These are phyloP conservation scores for Quercus gilva DNA, from an alignment of 306 rosid species.

Conservation along the genomic window DNA sequence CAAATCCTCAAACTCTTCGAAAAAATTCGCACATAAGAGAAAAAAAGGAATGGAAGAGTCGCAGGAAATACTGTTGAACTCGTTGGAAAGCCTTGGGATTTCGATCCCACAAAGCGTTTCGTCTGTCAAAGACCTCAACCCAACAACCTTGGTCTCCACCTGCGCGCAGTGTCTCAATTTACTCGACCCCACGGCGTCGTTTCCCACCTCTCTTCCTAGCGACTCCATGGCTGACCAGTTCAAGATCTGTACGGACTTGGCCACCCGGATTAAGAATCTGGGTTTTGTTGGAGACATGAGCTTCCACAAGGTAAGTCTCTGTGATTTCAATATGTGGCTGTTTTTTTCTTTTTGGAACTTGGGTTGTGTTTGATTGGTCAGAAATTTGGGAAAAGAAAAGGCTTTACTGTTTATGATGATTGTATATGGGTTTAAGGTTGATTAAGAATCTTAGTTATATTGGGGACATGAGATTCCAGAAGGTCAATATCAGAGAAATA, in stretches of 20 bases:
- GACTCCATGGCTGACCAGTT: conserved; percentile 49
- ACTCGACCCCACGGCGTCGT: conserved; percentile 21
- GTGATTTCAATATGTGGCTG: not conserved
- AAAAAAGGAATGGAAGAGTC: conserved; percentile 29
- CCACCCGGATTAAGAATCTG: conserved; percentile 42
- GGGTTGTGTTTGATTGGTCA: too few relatives aligned
- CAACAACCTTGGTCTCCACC: conserved; percentile 39
- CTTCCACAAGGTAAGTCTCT: conserved; percentile 47
- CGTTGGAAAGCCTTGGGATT: conserved; percentile 37
- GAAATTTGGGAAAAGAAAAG: too few relatives aligned
- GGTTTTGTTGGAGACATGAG: conserved; percentile 52
- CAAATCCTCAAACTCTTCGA: too few relatives aligned
- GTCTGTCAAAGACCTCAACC: conserved; percentile 33
- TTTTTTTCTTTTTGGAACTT: not conserved
- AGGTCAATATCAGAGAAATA: too few relatives aligned
- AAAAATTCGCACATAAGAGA: not conserved
- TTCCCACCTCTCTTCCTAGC: conserved; percentile 37
- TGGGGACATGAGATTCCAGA: too few relatives aligned
- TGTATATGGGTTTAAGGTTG: too few relatives aligned
- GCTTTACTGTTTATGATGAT: too few relatives aligned
- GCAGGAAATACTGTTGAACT: conserved; percentile 36
- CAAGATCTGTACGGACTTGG: conserved; percentile 45
- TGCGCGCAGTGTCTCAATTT: conserved; percentile 49
- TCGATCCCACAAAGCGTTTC: conserved; percentile 31
- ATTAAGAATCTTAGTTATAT: too few relatives aligned